These are phyloP conservation scores for Aspergillus pseudoterreus DNA, from an alignment of 2,329 filamentous ascomycete species.

Conservation along the genomic window DNA sequence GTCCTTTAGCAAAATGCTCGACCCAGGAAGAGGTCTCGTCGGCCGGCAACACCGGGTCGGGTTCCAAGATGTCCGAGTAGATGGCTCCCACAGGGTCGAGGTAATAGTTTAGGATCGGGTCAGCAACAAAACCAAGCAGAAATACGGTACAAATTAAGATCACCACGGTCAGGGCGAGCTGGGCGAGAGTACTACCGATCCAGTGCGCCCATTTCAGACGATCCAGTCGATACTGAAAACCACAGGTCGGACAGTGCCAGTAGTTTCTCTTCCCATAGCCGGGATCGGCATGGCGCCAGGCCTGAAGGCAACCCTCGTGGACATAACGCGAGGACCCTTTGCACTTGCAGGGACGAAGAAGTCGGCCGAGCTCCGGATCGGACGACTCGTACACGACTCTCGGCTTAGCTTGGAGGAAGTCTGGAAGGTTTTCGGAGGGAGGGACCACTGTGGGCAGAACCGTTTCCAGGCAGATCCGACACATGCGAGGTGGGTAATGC, in stretches of 20 bases:
- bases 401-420: slow-evolving; percentile 54
- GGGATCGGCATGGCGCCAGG: slow-evolving; percentile 75
- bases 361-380: slow-evolving; percentile 67
- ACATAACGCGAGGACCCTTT: slow-evolving; percentile 92
- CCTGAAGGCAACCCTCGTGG: slow-evolving; percentile 82
- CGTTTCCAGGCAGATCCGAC: slow-evolving; percentile 83
- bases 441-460: slow-evolving; percentile 59
- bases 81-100: slow-evolving; percentile 70
- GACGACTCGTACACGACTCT: slow-evolving; percentile 69
- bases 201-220: slow-evolving; percentile 71
- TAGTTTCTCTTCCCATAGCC: slow-evolving; percentile 63
- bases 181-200: slow-evolving; percentile 63
- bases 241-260: slow-evolving; percentile 84
- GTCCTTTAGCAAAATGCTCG: slow-evolving; percentile 82
- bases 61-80: slow-evolving; percentile 44
- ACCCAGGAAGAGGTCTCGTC: slow-evolving; percentile 64
- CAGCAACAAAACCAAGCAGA: slow-evolving; percentile 82
- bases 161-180: slow-evolving; percentile 65
- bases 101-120: slow-evolving; percentile 87
- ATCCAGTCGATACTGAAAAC: slow-evolving; percentile 75
- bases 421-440: slow-evolving; percentile 52
- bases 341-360: slow-evolving; percentile 89
- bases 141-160: slow-evolving; percentile 74
- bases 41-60: slow-evolving; percentile 28
- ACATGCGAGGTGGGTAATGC: slow-evolving; percentile 69